phyloP scores from a whole-genome alignment of 805 yeast genomes.

The Yamadazyma kitorensis region DNA sequence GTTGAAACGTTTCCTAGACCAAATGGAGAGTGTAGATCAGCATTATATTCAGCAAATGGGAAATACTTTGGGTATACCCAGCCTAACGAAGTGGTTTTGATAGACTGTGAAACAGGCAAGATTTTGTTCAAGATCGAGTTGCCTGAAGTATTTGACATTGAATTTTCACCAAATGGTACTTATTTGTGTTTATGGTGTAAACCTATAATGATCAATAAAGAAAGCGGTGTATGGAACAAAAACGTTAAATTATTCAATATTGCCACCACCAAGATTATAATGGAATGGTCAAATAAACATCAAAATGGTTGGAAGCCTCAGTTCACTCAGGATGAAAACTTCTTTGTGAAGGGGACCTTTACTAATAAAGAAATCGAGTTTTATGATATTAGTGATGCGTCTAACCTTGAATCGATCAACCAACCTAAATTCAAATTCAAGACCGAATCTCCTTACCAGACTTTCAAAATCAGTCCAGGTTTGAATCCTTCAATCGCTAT shows the following conservation, averaged over 20 bases:
- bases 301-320: constrained; percentile 95
- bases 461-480: constrained; percentile 79
- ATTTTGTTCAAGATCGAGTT: constrained; percentile 48
- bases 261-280: constrained; percentile 43
- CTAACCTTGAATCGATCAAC: constrained; percentile 28
- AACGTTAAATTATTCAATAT: constrained; percentile 79
- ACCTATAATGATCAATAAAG: constrained; percentile 63
- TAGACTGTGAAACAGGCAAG: constrained; percentile 44
- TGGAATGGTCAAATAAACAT: constrained; percentile 69
- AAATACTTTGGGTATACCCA: constrained; percentile 68
- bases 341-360: constrained; percentile 53
- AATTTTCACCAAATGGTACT: constrained; percentile 85
- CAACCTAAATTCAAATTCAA: constrained; percentile 60
- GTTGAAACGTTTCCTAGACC: constrained; percentile 35
- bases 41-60: constrained; percentile 70
- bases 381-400: constrained; percentile 45
- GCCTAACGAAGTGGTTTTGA: constrained; percentile 55
- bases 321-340: constrained; percentile 76
- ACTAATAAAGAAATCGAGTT: constrained; percentile 66
- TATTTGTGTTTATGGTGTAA: constrained; percentile 88
- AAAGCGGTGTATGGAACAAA: constrained; percentile 68
- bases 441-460: constrained; percentile 49
- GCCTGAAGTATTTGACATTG: constrained; percentile 72
- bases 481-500: constrained; percentile 86
- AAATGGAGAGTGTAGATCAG: constrained; percentile 53